phyloP scores from a whole-genome alignment of 495 filamentous ascomycete genomes.

The Hypoxylon perforatum region DNA sequence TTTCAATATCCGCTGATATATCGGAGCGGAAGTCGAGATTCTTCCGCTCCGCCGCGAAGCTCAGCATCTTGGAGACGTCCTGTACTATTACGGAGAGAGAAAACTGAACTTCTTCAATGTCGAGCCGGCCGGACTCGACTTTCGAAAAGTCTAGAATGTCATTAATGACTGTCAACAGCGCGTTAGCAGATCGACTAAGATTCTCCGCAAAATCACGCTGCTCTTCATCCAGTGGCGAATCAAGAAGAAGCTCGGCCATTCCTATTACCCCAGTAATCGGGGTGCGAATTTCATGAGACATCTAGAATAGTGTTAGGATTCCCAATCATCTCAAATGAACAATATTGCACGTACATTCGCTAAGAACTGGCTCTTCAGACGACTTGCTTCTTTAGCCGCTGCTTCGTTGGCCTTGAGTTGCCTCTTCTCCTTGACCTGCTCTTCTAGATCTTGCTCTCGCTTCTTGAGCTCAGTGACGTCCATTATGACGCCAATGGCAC shows the following conservation, averaged over 20 bases:
- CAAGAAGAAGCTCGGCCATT: constrained; percentile 75
- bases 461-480: constrained; percentile 74
- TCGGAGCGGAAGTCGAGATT: constrained; percentile 65
- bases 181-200: constrained; percentile 82
- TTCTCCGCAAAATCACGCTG: constrained; percentile 81
- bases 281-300: constrained; percentile 92
- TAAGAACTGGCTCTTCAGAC: constrained; percentile 76
- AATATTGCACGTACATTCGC: constrained; percentile 58
- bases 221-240: constrained; percentile 72
- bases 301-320: constrained; percentile 54
- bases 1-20: constrained; percentile 54
- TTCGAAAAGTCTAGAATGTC: constrained; percentile 92
- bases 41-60: constrained; percentile 68
- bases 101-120: constrained; percentile 83
- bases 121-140: constrained; percentile 78
- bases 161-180: constrained; percentile 87
- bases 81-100: constrained; percentile 76
- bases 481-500: constrained; percentile 75
- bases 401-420: constrained; percentile 72
- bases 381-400: constrained; percentile 74
- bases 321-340: background rate
- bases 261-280: constrained; percentile 75
- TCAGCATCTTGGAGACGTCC: constrained; percentile 74
- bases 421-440: constrained; percentile 70
- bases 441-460: constrained; percentile 65